Evolutionary conservation across 495 filamentous ascomycete genomes (phyloP).

Genomic region (Penicillium coprophilum): DNA sequence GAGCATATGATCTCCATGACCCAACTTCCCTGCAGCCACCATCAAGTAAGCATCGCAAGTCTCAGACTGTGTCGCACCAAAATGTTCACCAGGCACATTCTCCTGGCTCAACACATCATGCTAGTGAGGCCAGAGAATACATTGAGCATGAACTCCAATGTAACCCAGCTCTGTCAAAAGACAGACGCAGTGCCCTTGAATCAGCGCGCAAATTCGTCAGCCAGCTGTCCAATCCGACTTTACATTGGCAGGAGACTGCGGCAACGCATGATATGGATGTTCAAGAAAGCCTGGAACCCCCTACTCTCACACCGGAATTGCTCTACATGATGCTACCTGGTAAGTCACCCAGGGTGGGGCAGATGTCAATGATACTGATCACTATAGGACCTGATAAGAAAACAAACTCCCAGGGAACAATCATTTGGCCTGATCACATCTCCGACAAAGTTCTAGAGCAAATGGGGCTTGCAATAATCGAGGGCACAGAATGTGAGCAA

Average conservation of each 20-base stretch:
- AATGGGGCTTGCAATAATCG: conserved; percentile 32
- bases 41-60: conserved; percentile 16
- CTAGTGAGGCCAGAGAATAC: conserved; percentile 29
- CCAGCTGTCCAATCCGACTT: conserved; percentile 23
- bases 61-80: conserved; percentile 11
- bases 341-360: not conserved
- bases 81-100: conserved; percentile 18
- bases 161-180: conserved; percentile 30
- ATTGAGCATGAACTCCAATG: conserved; percentile 33
- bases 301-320: conserved; percentile 29
- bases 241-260: conserved; percentile 19
- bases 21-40: not conserved
- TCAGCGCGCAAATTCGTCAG: conserved; percentile 26
- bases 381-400: conserved; percentile 22
- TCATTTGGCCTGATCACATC: conserved; percentile 34
- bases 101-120: conserved; percentile 25
- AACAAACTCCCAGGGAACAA: conserved; percentile 27
- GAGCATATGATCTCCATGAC: not conserved
- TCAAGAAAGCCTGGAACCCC: conserved; percentile 15
- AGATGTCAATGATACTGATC: not conserved
- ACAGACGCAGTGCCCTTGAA: conserved; percentile 26
- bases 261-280: conserved; percentile 16
- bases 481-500: conserved; percentile 25
- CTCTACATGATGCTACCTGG: conserved; percentile 33
- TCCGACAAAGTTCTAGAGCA: conserved; percentile 25